These are phyloP conservation scores for Rhytidiadelphus loreus DNA, from an alignment of 225 moss, liverwort and hornwort genomes.

Conservation along the genomic window DNA sequence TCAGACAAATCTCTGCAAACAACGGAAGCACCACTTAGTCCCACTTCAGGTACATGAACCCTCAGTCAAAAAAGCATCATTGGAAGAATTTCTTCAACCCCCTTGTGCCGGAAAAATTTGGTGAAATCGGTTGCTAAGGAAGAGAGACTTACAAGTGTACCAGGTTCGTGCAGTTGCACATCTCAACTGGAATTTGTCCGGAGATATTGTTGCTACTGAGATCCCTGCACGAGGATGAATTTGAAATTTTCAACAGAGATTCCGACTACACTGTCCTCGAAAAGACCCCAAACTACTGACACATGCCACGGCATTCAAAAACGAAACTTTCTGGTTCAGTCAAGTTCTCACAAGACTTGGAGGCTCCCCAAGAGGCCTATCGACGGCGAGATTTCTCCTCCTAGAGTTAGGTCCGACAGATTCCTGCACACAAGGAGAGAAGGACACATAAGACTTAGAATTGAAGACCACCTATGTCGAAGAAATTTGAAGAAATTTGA, in stretches of 20 bases:
- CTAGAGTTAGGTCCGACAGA: slow-evolving; percentile 21
- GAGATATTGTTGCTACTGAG: slow-evolving; percentile 33
- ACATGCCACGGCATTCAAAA: not conserved
- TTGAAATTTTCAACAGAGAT: not conserved
- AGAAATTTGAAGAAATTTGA: not conserved
- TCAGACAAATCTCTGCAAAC: slow-evolving; percentile 30
- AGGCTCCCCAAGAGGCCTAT: slow-evolving; percentile 30
- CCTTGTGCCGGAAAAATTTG: not conserved
- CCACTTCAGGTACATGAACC: not conserved
- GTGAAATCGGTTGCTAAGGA: not conserved
- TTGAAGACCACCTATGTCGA: not conserved
- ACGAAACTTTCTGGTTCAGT: not conserved
- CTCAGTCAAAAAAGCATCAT: not conserved
- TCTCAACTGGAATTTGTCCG: slow-evolving; percentile 42
- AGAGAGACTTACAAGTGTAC: slow-evolving; percentile 14
- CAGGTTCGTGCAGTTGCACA: slow-evolving; percentile 42
- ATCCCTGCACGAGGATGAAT: slow-evolving; percentile 17
- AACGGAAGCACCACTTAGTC: not conserved
- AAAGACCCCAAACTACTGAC: not conserved
- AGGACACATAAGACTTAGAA: not conserved
- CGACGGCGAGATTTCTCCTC: slow-evolving; percentile 43
- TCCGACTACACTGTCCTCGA: not conserved
- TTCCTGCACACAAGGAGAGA: slow-evolving; percentile 10
- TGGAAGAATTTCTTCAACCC: not conserved
- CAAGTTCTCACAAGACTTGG: slow-evolving; percentile 25